phyloP scores from a whole-genome alignment of 2,329 filamentous ascomycete genomes.

The Fusarium verrucosum region DNA sequence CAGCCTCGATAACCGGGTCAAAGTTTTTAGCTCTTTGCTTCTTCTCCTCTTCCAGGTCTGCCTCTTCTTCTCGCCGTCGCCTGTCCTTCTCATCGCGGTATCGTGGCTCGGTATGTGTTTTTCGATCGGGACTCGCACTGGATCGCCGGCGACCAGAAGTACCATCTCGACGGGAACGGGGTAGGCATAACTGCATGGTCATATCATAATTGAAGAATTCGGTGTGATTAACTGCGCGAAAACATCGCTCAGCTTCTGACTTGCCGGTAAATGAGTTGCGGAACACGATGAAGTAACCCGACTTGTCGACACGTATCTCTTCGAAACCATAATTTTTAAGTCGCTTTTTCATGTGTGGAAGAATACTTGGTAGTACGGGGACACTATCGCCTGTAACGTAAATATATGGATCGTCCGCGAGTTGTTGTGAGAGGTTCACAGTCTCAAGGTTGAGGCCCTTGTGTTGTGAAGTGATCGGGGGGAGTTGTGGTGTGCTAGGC shows the following conservation, averaged over 20 bases:
- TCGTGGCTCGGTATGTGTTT: slow-evolving; percentile 34
- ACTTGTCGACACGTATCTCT: slow-evolving; percentile 82
- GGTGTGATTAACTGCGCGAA: slow-evolving; percentile 78
- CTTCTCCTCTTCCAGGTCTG: slow-evolving; percentile 90
- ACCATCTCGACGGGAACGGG: slow-evolving; percentile 39
- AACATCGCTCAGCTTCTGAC: slow-evolving; percentile 83
- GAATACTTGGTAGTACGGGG: slow-evolving; percentile 83
- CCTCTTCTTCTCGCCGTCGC: slow-evolving; percentile 75
- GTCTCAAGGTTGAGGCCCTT: slow-evolving; percentile 65
- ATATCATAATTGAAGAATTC: slow-evolving; percentile 91
- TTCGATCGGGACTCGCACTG: slow-evolving; percentile 51
- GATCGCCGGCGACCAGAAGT: slow-evolving; percentile 45
- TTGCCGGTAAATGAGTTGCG: slow-evolving; percentile 79
- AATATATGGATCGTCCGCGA: slow-evolving; percentile 85
- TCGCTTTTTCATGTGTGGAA: slow-evolving; percentile 89
- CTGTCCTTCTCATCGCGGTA: slow-evolving; percentile 70
- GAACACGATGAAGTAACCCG: slow-evolving; percentile 93
- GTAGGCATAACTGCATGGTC: slow-evolving; percentile 80
- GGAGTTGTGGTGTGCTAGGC: slow-evolving; percentile 44
- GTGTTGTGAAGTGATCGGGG: slow-evolving; percentile 43
- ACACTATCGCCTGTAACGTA: slow-evolving; percentile 90
- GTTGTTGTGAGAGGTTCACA: slow-evolving; percentile 71
- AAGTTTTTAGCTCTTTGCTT: slow-evolving; percentile 85
- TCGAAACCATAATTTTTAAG: slow-evolving; percentile 84
- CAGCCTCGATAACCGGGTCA: slow-evolving; percentile 87